Evolutionary conservation across 2,329 filamentous ascomycete species (phyloP).

Genomic region (Byssothecium circinans): DNA sequence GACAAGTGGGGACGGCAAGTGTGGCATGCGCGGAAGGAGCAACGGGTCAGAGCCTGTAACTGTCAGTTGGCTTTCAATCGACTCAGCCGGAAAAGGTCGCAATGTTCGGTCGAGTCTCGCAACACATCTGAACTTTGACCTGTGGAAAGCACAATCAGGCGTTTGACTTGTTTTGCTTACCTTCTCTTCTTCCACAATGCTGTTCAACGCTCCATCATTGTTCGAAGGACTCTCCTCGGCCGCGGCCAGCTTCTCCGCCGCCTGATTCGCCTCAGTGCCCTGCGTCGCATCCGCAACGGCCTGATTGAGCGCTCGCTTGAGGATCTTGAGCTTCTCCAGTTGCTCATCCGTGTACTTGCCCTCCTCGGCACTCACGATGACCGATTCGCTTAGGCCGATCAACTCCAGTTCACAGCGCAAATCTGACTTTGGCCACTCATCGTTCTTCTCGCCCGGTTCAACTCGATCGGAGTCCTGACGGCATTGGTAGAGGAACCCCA

Average conservation of each 20-base stretch:
- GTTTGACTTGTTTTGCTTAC: no score
- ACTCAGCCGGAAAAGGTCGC: no score
- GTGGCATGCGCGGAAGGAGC: conserved; percentile 52
- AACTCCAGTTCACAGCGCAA: conserved; percentile 31
- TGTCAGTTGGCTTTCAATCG: conserved; percentile 7
- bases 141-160: no score
- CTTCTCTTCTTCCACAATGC: conserved; percentile 11
- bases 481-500: conserved; percentile 76
- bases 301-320: conserved; percentile 36
- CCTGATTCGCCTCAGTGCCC: conserved; percentile 20
- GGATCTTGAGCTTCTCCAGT: conserved; percentile 31
- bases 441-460: neutral
- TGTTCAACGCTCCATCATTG: conserved; percentile 24
- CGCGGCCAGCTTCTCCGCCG: conserved; percentile 16
- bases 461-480: conserved; percentile 56
- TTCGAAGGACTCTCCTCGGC: conserved; percentile 15
- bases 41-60: conserved; percentile 23
- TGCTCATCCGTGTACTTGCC: conserved; percentile 39
- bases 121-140: no score
- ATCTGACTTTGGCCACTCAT: conserved; percentile 15
- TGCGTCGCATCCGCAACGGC: conserved; percentile 27
- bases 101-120: no score
- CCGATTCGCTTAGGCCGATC: conserved; percentile 35
- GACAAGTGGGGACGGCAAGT: conserved; percentile 53
- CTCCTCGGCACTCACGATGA: conserved; percentile 37